Conservation (phyloP, 345 rosid species). For the Pistacia atlantica region DNA sequence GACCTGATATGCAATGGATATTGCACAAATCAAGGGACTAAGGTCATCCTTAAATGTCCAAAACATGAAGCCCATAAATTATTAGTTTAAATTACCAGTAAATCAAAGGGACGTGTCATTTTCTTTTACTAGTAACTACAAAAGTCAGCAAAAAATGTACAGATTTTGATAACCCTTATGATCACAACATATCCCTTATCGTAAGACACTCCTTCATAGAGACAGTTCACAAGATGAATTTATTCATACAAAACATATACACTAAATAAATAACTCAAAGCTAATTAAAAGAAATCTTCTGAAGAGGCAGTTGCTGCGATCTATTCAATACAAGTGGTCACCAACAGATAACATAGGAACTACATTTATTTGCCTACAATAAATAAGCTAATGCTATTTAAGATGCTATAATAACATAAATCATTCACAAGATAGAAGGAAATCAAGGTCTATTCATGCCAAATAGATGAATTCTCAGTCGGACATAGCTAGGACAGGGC, state of each 20-base stretch:
- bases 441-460: constrained; percentile 11
- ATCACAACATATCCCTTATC: background rate
- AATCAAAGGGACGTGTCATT: background rate
- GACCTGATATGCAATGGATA: background rate
- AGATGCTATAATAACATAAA: background rate
- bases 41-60: background rate
- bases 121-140: background rate
- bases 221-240: background rate
- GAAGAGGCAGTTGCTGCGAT: background rate
- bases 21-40: background rate
- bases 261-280: background rate
- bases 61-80: background rate
- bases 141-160: background rate
- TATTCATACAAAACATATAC: constrained; percentile 8
- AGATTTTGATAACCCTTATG: background rate
- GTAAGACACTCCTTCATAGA: background rate
- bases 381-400: background rate
- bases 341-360: background rate
- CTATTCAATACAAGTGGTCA: background rate
- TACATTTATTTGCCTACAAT: background rate
- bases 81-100: background rate
- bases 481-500: constrained; percentile 7
- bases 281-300: background rate
- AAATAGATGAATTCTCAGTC: constrained; percentile 9
- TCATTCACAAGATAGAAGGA: background rate